phyloP scores from a whole-genome alignment of 805 yeast genomes.

The Kodamaea jinghongensis region DNA sequence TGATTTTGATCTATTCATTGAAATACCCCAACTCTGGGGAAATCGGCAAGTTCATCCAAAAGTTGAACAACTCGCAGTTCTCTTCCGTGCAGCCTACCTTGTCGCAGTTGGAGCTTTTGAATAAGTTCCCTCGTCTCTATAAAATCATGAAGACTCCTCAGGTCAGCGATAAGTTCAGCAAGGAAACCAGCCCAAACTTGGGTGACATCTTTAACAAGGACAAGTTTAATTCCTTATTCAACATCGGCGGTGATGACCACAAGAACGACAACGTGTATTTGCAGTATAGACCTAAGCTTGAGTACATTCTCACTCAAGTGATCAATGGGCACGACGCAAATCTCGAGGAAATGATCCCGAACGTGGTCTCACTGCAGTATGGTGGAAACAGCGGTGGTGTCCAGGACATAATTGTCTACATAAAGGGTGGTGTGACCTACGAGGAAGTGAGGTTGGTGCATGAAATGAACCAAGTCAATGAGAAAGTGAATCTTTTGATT shows the following conservation, averaged over 20 bases:
- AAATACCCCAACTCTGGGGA: constrained; percentile 53
- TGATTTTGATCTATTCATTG: constrained; percentile 70
- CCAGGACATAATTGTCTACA: constrained; percentile 67
- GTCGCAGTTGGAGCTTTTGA: constrained; percentile 30
- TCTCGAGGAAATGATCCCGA: constrained; percentile 32
- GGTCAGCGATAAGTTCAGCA: constrained; percentile 9
- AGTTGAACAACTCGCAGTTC: constrained; percentile 27
- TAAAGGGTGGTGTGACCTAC: constrained; percentile 87
- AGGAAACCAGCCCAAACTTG: constrained; percentile 12
- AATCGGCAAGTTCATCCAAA: constrained; percentile 21
- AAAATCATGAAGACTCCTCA: constrained; percentile 11
- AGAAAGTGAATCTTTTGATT: constrained; percentile 63
- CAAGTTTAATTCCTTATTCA: constrained; percentile 32
- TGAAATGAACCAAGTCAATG: constrained; percentile 58
- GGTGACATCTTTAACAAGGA: constrained; percentile 33
- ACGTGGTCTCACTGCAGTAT: constrained; percentile 27
- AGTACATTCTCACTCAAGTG: constrained; percentile 31
- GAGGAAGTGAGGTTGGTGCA: constrained; percentile 87
- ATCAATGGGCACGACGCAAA: constrained; percentile 11
- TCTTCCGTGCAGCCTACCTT: constrained; percentile 33
- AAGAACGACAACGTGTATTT: constrained; percentile 72
- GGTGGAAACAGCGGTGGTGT: constrained; percentile 22
- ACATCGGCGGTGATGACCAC: constrained; percentile 19
- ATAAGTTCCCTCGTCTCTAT: constrained; percentile 27
- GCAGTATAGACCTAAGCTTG: constrained; percentile 84